A percentile compares a stretch with the other conserved stretches of the same genome.
Conservation (phyloP, 768 basidiomycete species). For the Mycena olivaceomarginata region DNA sequence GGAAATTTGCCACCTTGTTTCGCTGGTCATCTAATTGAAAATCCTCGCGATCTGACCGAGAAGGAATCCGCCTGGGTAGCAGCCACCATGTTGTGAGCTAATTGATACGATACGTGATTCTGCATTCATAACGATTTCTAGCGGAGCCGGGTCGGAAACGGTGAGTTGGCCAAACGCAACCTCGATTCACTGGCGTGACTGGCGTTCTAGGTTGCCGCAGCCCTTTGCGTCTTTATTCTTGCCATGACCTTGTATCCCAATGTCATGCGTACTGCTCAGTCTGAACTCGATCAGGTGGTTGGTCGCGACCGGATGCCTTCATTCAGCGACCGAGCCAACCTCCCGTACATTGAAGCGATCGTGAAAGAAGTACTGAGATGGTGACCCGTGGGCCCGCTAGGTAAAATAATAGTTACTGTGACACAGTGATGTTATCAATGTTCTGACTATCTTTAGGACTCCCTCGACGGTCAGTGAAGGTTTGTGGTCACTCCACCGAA, state of each 20-base stretch:
- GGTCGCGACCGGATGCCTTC: slow-evolving; percentile 15
- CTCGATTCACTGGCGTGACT: neutral
- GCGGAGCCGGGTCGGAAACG: slow-evolving; percentile 1
- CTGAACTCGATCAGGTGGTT: slow-evolving; percentile 27
- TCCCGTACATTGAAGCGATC: slow-evolving; percentile 14
- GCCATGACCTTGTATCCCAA: slow-evolving; percentile 29
- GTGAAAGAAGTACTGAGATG: slow-evolving; percentile 15
- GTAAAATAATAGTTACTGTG: neutral
- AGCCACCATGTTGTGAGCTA: slow-evolving; percentile 11
- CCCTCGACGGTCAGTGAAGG: neutral
- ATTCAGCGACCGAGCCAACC: slow-evolving; percentile 7
- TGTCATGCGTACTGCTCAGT: slow-evolving; percentile 23
- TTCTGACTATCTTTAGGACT: neutral
- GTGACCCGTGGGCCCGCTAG: slow-evolving; percentile 15
- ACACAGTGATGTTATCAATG: too few species aligned
- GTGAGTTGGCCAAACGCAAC: neutral
- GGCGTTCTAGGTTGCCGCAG: neutral
- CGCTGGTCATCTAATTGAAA: neutral
- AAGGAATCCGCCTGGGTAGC: slow-evolving; percentile 17
- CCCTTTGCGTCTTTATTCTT: slow-evolving; percentile 11
- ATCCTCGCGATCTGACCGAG: neutral
- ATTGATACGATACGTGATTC: neutral
- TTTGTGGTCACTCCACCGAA: neutral
- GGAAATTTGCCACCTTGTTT: neutral
- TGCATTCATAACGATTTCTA: neutral